Conservation (phyloP, 1,284 basidiomycete genomes). For the Boletus sp. region DNA sequence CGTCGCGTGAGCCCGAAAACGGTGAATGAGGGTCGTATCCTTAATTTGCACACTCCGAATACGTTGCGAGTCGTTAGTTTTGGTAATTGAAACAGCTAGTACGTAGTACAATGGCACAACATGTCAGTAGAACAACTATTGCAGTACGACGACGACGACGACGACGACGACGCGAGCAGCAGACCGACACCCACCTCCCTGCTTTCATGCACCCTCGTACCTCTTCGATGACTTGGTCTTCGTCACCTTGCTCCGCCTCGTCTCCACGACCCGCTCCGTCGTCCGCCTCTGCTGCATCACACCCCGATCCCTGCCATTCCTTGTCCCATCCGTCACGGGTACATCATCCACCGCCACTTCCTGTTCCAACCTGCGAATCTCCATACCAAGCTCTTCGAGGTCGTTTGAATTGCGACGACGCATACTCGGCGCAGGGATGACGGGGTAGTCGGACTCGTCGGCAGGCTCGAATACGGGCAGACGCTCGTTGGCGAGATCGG, state of each 20-base stretch:
- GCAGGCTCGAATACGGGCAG: conserved; percentile 60
- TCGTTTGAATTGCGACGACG: conserved; percentile 50
- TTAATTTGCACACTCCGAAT: too few species aligned
- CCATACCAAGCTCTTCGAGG: conserved; percentile 68
- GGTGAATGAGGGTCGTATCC: too few species aligned
- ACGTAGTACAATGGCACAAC: too few species aligned
- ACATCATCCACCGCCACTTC: conserved; percentile 43
- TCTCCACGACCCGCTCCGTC: conserved; percentile 58
- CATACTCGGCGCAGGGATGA: conserved; percentile 63
- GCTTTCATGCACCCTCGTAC: conserved; percentile 51
- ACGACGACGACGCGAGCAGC: too few species aligned
- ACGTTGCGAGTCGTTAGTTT: too few species aligned
- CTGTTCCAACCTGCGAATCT: conserved; percentile 69
- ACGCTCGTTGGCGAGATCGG: conserved; percentile 91
- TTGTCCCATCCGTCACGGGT: neutral
- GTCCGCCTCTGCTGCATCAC: conserved; percentile 35
- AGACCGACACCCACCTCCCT: neutral
- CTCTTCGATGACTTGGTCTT: conserved; percentile 57
- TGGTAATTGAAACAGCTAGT: too few species aligned
- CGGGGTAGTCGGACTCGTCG: conserved; percentile 36
- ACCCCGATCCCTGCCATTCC: neutral
- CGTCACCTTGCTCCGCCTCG: conserved; percentile 36
- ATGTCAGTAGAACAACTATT: too few species aligned
- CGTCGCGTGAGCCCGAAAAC: too few species aligned
- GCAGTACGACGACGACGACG: too few species aligned